Evolutionary conservation across 768 basidiomycete genomes (phyloP).

Genomic region (Rhodotorula paludigena): DNA sequence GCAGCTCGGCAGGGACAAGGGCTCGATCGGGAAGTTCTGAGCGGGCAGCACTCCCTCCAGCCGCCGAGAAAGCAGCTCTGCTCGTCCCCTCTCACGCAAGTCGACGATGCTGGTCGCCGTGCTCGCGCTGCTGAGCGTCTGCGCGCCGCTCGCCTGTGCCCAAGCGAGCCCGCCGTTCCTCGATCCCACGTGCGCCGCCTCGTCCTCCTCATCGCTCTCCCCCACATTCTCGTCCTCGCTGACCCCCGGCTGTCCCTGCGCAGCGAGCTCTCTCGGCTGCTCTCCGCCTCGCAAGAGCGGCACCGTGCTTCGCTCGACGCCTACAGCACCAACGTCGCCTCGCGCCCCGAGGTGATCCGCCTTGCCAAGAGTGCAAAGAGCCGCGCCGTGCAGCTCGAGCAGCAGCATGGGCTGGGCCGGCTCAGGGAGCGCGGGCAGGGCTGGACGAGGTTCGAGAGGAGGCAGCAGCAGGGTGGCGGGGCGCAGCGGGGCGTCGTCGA

Average conservation of each 20-base stretch:
- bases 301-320: not conserved
- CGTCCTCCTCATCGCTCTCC: not conserved
- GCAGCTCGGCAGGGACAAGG: no score
- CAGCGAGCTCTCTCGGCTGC: not conserved
- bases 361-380: not conserved
- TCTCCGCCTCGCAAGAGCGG: no score
- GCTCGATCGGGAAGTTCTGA: not conserved
- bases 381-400: not conserved
- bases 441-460: not conserved
- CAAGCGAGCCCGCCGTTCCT: not conserved
- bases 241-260: not conserved
- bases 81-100: not conserved
- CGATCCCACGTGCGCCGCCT: not conserved
- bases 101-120: not conserved
- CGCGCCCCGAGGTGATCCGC: not conserved
- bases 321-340: not conserved
- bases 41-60: no score
- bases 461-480: not conserved
- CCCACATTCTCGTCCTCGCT: not conserved
- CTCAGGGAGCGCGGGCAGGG: not conserved
- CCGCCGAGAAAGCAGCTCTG: no score
- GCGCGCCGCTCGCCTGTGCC: not conserved
- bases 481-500: conserved; percentile 1
- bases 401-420: not conserved
- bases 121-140: not conserved